Conservation (phyloP, 2,329 filamentous ascomycete species). For the Leptographium wingfieldii region DNA sequence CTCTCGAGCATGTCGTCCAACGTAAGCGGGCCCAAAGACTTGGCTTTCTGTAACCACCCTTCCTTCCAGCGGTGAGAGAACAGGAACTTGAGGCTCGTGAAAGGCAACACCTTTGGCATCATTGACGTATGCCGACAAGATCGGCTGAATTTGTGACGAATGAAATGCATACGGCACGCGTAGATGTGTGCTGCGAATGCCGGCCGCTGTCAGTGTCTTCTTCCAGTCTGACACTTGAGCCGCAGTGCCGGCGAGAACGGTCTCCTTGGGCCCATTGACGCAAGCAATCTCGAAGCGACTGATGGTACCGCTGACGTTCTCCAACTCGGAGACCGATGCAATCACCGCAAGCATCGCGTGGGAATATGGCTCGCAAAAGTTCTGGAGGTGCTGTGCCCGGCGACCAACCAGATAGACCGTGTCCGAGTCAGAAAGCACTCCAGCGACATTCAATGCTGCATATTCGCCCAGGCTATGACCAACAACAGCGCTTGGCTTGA, state of each 20-base stretch:
- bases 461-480: conserved; percentile 50
- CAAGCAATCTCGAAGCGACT: neutral
- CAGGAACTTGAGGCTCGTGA: conserved; percentile 21
- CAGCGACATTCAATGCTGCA: conserved; percentile 47
- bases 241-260: conserved; percentile 26
- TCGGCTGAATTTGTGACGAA: conserved; percentile 39
- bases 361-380: neutral
- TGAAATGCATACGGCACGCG: conserved; percentile 42
- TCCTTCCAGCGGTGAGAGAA: neutral
- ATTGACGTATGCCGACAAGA: conserved; percentile 27
- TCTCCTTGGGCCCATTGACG: neutral
- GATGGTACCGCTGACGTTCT: neutral
- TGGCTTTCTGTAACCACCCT: neutral
- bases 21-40: neutral
- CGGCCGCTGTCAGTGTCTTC: conserved; percentile 20
- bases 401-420: conserved; percentile 49
- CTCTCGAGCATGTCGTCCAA: neutral
- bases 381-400: conserved; percentile 30
- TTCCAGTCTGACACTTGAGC: neutral
- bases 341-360: neutral
- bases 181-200: conserved; percentile 33
- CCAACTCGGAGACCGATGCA: neutral
- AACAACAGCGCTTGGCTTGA: conserved; percentile 30
- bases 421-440: conserved; percentile 50
- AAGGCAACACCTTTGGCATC: conserved; percentile 40